Evolutionary conservation across 2,329 filamentous ascomycete species (phyloP), one percentile per base, ranked within the genome.

Genomic region (Albophoma yamanashiensis): DNA sequence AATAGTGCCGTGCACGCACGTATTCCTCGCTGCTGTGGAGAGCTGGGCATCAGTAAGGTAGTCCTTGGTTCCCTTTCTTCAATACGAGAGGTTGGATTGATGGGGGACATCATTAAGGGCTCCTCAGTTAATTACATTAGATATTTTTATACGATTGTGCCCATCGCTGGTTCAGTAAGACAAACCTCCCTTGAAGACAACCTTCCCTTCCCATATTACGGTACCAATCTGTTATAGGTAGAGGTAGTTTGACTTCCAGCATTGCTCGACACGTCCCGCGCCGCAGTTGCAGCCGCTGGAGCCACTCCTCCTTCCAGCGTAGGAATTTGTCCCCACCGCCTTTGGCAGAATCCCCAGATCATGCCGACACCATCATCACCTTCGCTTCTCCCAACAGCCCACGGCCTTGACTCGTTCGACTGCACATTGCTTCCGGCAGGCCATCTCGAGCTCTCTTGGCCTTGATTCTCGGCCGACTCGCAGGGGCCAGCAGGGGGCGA

Each of bases 341-440:
- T 56, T 61, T 2, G 60, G 62, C 66, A 68, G 62, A 60, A 60
- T 57, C 60, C 57, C 53, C 56, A 53, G 53, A 55, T 50, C 15
- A 5, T 4, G 15, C 17, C 39, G 3, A 25, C 25, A 9, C 40
- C 39, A 43, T 38, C 50, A 14, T 38, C 50, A 14, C 31, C 11
- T 17, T 20, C 17, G 27, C 20, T 5, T 50, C 27, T 38, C 22
- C 50, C n/a, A n/a, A n/a, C 20, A n/a, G 36, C 1, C 50, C 20
- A 4, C 50, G 31, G 2, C 11, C 50, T 38, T 11, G 17, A 36
- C 15, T 22, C 31, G 14, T 55, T 34, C 20, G 20, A 55, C 15
- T n/a, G 22, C 31, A 38, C 31, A 38, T 38, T 31, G 15, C n/a
- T 55, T 55, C 31, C 31, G 38, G 47, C 27, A 12, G 17, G 2